Base-by-base conservation (phyloP, 768 basidiomycete genomes). In the Suillus placidus region DNA sequence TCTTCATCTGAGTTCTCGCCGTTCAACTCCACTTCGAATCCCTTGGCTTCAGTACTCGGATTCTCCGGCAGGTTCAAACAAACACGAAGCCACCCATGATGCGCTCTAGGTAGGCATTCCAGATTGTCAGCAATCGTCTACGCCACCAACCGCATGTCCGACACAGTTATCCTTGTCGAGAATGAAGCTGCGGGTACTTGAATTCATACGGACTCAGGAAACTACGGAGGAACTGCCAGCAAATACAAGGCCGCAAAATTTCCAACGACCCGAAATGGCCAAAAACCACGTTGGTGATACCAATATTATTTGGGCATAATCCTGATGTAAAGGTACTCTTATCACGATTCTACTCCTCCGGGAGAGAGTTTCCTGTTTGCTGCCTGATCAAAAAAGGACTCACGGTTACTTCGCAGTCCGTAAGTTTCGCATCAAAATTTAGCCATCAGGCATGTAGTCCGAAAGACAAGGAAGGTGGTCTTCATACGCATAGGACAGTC, bases 1-100 rank as follows among this genome's bases (percentile, higher is more conserved):
- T 60, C 38, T 49, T 66, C 62, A 64, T 64, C 51, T 66, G 32
- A 64, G 51, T 63, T 66, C 65, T 66, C 37, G 62, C 61, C 49
- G 61, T 52, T 52, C 61, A 63, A 51, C 60, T 61, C 40, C 43
- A 47, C 64, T 65, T 64, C 20, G n/a, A 43, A 35, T 61, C 42
- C 23, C 57, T 62, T 65, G 26, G 49, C 30, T 40, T 60, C 64
- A 52, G 60, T 38, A 30, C 30, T 63, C 47, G 37, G 23, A 63
- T 65, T 65, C 64, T 62, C 62, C 61, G 54, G 20, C 14, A 3
- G 13, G 26, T 52, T 26, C 32, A 26, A 40, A 66, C 54, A 55
- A 38, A 54, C 52, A 65, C 23, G 35, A 67, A 45, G 64, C 18
- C 26, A 35, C 30, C 37, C 30, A 6, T 55, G 32, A 42, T 38